These are phyloP conservation scores for Hibiscus syriacus DNA, from an alignment of 345 rosid genomes.

Conservation along the genomic window DNA sequence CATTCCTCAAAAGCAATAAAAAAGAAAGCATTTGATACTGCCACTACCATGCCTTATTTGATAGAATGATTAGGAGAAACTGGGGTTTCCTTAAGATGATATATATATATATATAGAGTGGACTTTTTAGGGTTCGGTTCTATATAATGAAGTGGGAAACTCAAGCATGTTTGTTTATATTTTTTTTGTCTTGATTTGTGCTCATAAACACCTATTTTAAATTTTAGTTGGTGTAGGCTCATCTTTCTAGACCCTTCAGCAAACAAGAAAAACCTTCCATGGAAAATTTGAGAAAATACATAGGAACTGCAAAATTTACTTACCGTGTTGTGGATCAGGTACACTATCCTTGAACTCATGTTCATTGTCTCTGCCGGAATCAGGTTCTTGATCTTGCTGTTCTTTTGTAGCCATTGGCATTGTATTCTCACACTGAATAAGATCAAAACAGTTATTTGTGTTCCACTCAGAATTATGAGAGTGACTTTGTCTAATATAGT, in stretches of 20 bases:
- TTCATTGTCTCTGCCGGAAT: slow-evolving; percentile 9
- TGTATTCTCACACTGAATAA: slow-evolving; percentile 26
- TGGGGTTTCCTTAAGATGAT: not conserved
- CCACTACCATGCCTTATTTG: not conserved
- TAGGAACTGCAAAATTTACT: slow-evolving; percentile 8
- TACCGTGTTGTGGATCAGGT: slow-evolving; percentile 20
- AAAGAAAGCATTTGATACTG: no score
- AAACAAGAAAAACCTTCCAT: not conserved
- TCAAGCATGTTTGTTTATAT: not conserved
- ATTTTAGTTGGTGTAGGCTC: no score
- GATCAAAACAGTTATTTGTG: slow-evolving; percentile 1
- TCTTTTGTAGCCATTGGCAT: slow-evolving; percentile 18
- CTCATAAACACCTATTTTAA: not conserved
- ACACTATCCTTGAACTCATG: slow-evolving; percentile 6
- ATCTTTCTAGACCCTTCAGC: no score
- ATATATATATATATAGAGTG: not conserved
- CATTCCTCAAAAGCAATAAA: no score
- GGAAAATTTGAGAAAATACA: not conserved
- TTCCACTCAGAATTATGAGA: not conserved
- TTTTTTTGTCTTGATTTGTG: not conserved
- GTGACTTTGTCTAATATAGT: slow-evolving; percentile 3
- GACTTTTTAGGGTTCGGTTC: not conserved
- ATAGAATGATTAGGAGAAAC: not conserved
- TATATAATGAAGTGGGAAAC: not conserved
- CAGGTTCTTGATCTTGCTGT: slow-evolving; percentile 21